Conservation (phyloP, 208 protist genomes). For the Naegleria lovaniensis region DNA sequence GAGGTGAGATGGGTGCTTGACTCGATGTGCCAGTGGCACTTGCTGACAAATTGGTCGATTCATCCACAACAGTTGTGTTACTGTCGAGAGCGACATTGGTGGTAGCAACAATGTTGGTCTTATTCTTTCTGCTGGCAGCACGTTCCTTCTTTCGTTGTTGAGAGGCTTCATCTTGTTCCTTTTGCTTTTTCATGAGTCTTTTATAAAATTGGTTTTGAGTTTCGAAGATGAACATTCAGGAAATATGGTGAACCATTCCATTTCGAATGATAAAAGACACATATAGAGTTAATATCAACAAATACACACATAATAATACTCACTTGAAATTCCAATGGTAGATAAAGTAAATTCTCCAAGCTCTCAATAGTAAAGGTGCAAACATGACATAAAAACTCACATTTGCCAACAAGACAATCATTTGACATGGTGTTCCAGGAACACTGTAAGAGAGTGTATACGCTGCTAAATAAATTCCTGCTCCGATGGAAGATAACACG, state of each 20-base stretch:
- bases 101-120: background rate
- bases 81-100: background rate
- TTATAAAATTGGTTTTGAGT: no score
- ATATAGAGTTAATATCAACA: no score
- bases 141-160: background rate
- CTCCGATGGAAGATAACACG: background rate
- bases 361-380: background rate
- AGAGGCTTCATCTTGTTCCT: background rate
- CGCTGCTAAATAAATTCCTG: background rate
- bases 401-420: background rate
- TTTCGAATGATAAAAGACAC: no score
- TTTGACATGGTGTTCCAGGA: background rate
- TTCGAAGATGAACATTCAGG: no score
- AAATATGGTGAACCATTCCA: no score
- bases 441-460: background rate
- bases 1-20: no score
- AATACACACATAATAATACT: background rate
- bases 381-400: background rate
- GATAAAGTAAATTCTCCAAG: slow-evolving; percentile 3
- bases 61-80: no score
- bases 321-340: background rate
- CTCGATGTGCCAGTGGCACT: no score
- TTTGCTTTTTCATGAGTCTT: background rate
- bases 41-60: no score
- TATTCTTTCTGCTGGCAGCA: background rate